Evolutionary conservation across 306 rosid species (phyloP).

Genomic region (Cyclanthera cordifolia): DNA sequence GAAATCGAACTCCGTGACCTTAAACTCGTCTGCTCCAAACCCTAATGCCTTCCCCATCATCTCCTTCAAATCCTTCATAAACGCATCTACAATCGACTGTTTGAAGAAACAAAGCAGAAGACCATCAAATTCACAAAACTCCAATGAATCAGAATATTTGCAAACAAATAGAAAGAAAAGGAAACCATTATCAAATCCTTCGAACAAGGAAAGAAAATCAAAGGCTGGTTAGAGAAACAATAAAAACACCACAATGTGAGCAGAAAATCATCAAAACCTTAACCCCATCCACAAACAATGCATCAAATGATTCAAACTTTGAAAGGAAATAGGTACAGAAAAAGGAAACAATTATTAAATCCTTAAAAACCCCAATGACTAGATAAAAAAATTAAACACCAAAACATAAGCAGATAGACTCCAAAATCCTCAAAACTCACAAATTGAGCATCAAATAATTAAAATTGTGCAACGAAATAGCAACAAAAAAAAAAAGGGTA

Average conservation of each 20-base stretch:
- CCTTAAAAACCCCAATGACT: slow-evolving; percentile 29
- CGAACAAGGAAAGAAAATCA: no score
- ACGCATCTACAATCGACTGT: neutral
- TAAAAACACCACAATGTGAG: no score
- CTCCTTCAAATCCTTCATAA: slow-evolving; percentile 67
- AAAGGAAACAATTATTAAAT: neutral
- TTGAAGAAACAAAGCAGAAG: neutral
- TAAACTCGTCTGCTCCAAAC: slow-evolving; percentile 45
- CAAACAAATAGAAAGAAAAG: neutral
- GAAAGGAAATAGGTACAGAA: no score
- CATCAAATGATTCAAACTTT: no score
- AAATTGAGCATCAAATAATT: neutral
- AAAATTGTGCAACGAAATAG: neutral
- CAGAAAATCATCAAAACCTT: no score
- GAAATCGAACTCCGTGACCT: slow-evolving; percentile 62
- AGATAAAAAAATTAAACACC: neutral
- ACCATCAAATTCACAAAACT: neutral
- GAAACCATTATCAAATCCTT: neutral
- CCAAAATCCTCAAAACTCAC: neutral
- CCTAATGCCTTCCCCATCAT: slow-evolving; percentile 68
- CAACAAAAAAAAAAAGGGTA: neutral
- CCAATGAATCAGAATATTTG: neutral
- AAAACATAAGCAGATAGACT: neutral
- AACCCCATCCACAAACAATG: no score
- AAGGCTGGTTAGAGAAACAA: no score